These are phyloP conservation scores for apple (Malus domestica) DNA, from an alignment of 306 rosid species.

Conservation along the genomic window DNA sequence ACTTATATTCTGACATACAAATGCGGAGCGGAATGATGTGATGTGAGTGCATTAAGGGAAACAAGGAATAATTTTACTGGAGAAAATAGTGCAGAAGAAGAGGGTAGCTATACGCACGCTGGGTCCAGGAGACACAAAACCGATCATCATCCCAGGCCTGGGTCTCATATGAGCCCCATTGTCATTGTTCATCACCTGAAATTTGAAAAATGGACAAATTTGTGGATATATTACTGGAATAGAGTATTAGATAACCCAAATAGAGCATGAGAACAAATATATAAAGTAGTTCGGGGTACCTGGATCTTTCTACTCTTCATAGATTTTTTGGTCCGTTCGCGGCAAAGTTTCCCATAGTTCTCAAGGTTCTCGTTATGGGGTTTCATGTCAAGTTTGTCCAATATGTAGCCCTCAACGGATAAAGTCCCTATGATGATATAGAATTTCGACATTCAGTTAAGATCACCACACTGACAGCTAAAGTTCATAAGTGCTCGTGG, in stretches of 20 bases:
- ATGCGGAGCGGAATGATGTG: background rate
- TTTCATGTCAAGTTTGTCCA: slow-evolving; percentile 76
- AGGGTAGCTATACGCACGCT: slow-evolving; percentile 35
- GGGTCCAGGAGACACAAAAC: slow-evolving; percentile 38
- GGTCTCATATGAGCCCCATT: slow-evolving; percentile 77
- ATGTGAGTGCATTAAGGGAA: background rate
- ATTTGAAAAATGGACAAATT: slow-evolving; percentile 14
- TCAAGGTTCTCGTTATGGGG: slow-evolving; percentile 68
- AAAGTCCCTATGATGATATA: slow-evolving; percentile 45
- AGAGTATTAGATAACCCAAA: background rate
- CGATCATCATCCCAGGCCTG: slow-evolving; percentile 64
- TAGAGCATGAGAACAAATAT: background rate
- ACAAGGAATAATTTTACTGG: background rate
- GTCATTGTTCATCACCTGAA: slow-evolving; percentile 69
- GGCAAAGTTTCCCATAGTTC: slow-evolving; percentile 71
- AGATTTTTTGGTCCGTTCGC: slow-evolving; percentile 68
- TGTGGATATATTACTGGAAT: background rate
- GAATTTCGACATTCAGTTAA: slow-evolving; percentile 14
- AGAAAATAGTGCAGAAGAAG: background rate
- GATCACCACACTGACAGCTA: slow-evolving; percentile 10
- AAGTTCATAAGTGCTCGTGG: background rate
- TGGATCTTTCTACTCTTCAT: slow-evolving; percentile 77
- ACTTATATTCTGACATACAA: background rate
- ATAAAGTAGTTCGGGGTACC: slow-evolving; percentile 38
- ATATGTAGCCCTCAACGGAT: slow-evolving; percentile 67